Evolutionary conservation across 164 flowering plant species (phyloP).

Genomic region (Berberis thunbergii): DNA sequence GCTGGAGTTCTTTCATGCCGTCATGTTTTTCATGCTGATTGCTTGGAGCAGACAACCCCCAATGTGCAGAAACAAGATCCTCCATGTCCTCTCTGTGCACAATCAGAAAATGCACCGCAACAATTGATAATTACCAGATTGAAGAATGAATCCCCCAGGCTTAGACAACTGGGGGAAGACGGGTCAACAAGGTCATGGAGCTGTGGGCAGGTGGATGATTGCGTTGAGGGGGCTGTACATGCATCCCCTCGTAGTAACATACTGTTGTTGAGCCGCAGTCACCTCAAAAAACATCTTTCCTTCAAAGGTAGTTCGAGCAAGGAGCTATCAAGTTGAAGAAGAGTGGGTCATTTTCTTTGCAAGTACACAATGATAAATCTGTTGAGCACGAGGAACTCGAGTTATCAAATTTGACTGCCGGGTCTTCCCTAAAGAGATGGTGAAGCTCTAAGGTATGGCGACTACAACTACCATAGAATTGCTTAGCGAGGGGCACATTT

Average conservation of each 20-base stretch:
- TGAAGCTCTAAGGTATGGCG: constrained; percentile 6
- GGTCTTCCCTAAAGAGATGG: constrained; percentile 30
- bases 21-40: constrained; percentile 90
- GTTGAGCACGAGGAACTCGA: constrained; percentile 34
- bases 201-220: constrained; percentile 73
- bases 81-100: constrained; percentile 71
- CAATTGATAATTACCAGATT: constrained; percentile 26
- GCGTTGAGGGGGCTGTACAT: constrained; percentile 74
- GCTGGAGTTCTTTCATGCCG: constrained; percentile 79
- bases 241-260: constrained; percentile 45
- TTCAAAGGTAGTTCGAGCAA: constrained; percentile 48
- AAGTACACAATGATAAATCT: constrained; percentile 26
- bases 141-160: constrained; percentile 41
- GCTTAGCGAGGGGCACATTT: neutral
- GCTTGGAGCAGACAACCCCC: constrained; percentile 76
- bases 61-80: constrained; percentile 65
- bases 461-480: neutral
- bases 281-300: constrained; percentile 52
- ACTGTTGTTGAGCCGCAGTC: constrained; percentile 49
- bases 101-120: constrained; percentile 33
- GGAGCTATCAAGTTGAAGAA: constrained; percentile 51
- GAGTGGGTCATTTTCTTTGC: constrained; percentile 33
- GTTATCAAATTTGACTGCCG: constrained; percentile 30
- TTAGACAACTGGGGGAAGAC: constrained; percentile 43
- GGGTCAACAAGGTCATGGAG: constrained; percentile 67